Evolutionary conservation across 176 grass and related monocot species (phyloP).

Genomic region (Saccharum spontaneum): DNA sequence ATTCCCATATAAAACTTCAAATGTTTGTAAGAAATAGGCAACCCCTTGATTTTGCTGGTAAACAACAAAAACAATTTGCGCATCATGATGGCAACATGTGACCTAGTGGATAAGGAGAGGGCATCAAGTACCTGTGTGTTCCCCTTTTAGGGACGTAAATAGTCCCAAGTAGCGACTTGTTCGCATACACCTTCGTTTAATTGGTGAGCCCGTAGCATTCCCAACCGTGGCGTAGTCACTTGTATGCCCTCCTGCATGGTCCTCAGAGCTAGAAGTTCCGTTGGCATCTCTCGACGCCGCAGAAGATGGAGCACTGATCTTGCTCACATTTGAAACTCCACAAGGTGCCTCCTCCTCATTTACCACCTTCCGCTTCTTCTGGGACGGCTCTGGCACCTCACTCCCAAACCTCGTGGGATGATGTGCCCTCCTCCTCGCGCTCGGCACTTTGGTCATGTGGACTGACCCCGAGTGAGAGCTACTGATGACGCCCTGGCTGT

Average conservation of each 20-base stretch:
- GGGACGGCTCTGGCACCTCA: not conserved
- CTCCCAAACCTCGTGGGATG: not conserved
- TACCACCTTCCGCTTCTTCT: not conserved
- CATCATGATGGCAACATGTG: not conserved
- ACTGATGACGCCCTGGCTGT: not conserved
- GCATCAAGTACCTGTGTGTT: constrained; percentile 26
- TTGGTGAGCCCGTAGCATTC: not conserved
- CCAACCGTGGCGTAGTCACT: not conserved
- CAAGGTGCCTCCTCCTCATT: not conserved
- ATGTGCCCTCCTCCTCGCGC: constrained; percentile 26
- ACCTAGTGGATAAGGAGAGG: not conserved
- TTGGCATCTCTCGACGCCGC: not conserved
- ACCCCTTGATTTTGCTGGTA: not conserved
- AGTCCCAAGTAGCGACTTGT: not conserved
- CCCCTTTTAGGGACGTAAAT: not conserved
- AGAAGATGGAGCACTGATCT: not conserved
- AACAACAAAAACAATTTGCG: not conserved
- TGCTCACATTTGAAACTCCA: not conserved
- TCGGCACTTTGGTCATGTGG: not conserved
- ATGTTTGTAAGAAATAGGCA: constrained; percentile 8
- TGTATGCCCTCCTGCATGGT: not conserved
- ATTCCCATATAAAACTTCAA: constrained; percentile 19
- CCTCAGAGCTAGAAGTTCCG: not conserved
- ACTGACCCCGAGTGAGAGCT: not conserved
- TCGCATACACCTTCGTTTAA: constrained; percentile 24